These are phyloP conservation scores for Melastoma candidum DNA, from an alignment of 441 rosid genomes.

Conservation along the genomic window DNA sequence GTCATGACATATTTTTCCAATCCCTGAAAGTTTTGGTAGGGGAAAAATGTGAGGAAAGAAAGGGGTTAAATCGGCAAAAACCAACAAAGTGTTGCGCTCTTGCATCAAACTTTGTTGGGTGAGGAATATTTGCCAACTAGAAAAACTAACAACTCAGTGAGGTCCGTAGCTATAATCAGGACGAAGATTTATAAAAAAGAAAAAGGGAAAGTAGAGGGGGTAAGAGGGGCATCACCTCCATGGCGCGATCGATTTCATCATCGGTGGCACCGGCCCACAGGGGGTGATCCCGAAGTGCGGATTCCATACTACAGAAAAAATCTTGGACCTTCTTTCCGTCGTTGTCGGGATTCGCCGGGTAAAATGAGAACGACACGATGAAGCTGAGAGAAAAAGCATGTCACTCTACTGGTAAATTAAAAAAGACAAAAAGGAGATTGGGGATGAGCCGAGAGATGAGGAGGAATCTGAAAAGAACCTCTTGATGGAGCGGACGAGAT, in stretches of 20 bases:
- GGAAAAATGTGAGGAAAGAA: background rate
- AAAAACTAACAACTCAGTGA: too few species aligned
- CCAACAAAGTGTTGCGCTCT: background rate
- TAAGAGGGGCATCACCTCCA: conserved; percentile 30
- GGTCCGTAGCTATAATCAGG: too few species aligned
- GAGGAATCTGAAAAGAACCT: conserved; percentile 20
- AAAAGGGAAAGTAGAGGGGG: background rate
- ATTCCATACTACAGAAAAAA: conserved; percentile 39
- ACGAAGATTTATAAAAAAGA: too few species aligned
- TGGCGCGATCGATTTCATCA: conserved; percentile 32
- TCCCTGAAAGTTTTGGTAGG: conserved; percentile 27
- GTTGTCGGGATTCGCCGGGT: conserved; percentile 31
- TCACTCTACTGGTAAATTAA: background rate
- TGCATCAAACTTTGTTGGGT: background rate
- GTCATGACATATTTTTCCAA: conserved; percentile 56
- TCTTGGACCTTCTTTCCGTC: conserved; percentile 41
- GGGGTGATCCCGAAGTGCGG: conserved; percentile 32
- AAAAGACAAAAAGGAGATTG: background rate
- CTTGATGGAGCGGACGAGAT: conserved; percentile 54
- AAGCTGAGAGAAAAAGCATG: conserved; percentile 28
- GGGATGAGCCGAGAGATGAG: too few species aligned
- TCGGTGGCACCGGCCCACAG: conserved; percentile 34
- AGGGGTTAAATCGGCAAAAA: conserved; percentile 2
- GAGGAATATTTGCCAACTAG: too few species aligned
- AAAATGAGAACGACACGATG: conserved; percentile 44